Evolutionary conservation across 2,329 filamentous ascomycete species (phyloP).

Genomic region (Aureobasidium zeae): DNA sequence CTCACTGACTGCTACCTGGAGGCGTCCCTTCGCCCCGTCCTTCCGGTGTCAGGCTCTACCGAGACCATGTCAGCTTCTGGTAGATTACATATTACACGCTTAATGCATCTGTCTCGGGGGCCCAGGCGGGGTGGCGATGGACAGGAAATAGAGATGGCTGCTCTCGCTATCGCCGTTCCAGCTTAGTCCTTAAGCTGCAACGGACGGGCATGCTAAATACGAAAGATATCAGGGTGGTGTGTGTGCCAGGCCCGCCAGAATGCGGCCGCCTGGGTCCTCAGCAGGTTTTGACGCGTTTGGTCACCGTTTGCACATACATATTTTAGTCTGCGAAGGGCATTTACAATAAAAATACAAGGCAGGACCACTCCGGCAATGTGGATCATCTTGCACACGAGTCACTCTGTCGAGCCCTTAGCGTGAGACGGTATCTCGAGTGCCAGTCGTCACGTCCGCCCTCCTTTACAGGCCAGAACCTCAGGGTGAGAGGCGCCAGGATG

Average conservation of each 20-base stretch:
- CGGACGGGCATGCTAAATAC: constrained; percentile 11
- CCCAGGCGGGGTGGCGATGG: no score
- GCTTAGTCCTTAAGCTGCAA: constrained; percentile 10
- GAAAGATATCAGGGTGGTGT: constrained; percentile 1
- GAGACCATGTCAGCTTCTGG: constrained; percentile 12
- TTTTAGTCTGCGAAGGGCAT: constrained; percentile 15
- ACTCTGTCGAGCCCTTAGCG: constrained; percentile 18
- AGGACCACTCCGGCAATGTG: constrained; percentile 14
- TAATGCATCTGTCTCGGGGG: constrained; percentile 6
- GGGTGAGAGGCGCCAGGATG: constrained; percentile 8
- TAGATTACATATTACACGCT: constrained; percentile 10
- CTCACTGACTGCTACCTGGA: neutral
- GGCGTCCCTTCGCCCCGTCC: constrained; percentile 11
- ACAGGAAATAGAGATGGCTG: no score
- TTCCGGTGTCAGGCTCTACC: constrained; percentile 11
- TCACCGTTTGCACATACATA: constrained; percentile 14
- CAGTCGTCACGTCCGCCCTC: constrained; percentile 15
- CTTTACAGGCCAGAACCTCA: constrained; percentile 13
- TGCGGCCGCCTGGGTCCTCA: constrained; percentile 13
- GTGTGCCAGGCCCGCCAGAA: constrained; percentile 2
- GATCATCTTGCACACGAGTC: constrained; percentile 18
- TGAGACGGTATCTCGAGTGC: constrained; percentile 16
- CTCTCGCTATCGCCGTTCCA: constrained; percentile 12
- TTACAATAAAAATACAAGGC: constrained; percentile 16
- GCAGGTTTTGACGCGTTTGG: constrained; percentile 13